Percentiles rank a stretch among this genome's conserved stretches.
Conservation (phyloP, 2,329 filamentous ascomycete species). For the Chrysoporthe deuterocubensis region DNA sequence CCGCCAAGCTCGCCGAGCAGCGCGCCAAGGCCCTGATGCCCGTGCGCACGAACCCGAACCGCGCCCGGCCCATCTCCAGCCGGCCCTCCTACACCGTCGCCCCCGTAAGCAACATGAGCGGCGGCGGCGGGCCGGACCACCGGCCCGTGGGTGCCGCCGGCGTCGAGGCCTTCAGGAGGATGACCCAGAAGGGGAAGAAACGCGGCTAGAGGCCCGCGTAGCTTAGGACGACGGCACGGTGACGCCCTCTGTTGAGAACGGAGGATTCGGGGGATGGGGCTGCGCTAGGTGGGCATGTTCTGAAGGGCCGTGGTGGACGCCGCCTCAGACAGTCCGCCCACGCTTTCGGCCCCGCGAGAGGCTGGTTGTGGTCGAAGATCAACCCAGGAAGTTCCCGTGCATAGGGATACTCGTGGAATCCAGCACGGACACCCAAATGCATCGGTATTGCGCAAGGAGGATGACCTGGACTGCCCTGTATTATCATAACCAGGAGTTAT, state of each 20-base stretch:
- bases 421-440: too few species aligned
- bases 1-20: conserved; percentile 36
- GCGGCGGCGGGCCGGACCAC: conserved; percentile 59
- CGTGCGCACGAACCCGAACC: conserved; percentile 54
- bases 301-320: too few species aligned
- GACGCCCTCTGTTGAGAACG: too few species aligned
- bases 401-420: too few species aligned
- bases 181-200: conserved; percentile 63
- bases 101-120: conserved; percentile 60
- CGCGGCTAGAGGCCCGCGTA: background rate
- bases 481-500: background rate
- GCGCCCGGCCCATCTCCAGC: conserved; percentile 58
- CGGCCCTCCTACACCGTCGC: conserved; percentile 64
- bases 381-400: too few species aligned
- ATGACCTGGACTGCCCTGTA: background rate
- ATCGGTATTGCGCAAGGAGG: too few species aligned
- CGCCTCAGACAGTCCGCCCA: too few species aligned
- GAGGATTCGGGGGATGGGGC: background rate
- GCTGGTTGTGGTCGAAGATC: too few species aligned
- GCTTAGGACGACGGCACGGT: background rate
- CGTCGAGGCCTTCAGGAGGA: conserved; percentile 67
- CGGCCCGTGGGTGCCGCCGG: conserved; percentile 66
- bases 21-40: conserved; percentile 51
- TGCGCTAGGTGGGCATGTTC: too few species aligned
- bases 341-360: too few species aligned